These are phyloP conservation scores for Eucalyptus regnans DNA, from an alignment of 345 rosid genomes.

Conservation along the genomic window DNA sequence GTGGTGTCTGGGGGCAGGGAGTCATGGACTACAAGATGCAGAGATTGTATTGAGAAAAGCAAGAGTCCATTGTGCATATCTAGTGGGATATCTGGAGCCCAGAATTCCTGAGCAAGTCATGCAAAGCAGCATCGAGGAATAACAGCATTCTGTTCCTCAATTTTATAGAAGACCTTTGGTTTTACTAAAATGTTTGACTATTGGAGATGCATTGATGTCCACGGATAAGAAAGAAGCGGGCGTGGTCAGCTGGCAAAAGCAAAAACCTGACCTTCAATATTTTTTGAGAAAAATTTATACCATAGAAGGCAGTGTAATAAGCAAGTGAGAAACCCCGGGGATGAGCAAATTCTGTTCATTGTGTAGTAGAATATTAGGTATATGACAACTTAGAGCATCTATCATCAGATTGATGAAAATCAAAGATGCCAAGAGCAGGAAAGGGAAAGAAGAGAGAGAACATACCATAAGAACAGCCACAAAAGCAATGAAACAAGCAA, in stretches of 20 bases:
- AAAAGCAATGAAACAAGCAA: conserved; percentile 47
- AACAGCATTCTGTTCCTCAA: background rate
- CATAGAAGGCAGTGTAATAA: background rate
- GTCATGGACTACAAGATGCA: background rate
- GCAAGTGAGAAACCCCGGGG: background rate
- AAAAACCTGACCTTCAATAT: background rate
- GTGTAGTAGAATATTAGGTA: background rate
- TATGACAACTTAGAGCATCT: background rate
- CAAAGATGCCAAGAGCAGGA: background rate
- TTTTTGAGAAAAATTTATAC: background rate
- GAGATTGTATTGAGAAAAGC: background rate
- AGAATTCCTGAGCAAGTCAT: background rate
- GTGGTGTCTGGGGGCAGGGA: background rate
- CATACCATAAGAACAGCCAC: conserved; percentile 73
- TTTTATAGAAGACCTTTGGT: background rate
- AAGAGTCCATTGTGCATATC: background rate
- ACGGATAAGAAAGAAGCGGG: background rate
- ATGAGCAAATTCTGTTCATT: background rate
- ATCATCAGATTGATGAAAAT: background rate
- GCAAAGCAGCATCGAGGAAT: background rate
- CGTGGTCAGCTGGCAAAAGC: background rate
- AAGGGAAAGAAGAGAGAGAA: background rate
- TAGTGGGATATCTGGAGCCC: background rate
- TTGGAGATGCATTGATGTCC: background rate
- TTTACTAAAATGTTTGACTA: background rate